A percentile compares a stretch with the other conserved stretches of the same genome.
Conservation (phyloP, 2,329 filamentous ascomycete genomes). For the Xylariaceae sp. region DNA sequence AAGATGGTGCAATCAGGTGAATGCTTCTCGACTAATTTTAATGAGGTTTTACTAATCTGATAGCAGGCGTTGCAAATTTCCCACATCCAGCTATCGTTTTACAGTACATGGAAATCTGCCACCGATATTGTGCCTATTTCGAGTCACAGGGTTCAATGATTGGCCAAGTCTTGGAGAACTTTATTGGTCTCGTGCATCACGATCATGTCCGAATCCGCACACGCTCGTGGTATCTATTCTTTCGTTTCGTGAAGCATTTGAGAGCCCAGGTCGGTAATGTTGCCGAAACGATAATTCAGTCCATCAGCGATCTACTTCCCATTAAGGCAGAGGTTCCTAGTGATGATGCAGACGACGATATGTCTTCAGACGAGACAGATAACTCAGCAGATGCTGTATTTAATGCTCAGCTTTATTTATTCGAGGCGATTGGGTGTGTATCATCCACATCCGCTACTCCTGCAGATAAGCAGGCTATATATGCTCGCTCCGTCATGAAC, state of each 20-base stretch:
- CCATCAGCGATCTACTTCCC: conserved; percentile 83
- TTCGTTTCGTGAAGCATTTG: conserved; percentile 88
- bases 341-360: conserved; percentile 83
- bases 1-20: conserved; percentile 92
- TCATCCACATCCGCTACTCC: conserved; percentile 81
- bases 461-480: conserved; percentile 83
- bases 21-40: conserved; percentile 40
- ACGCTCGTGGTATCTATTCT: conserved; percentile 96
- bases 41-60: conserved; percentile 33
- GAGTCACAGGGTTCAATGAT: conserved; percentile 83
- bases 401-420: conserved; percentile 88
- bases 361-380: conserved; percentile 92
- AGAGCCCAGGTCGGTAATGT: conserved; percentile 85
- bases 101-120: conserved; percentile 98
- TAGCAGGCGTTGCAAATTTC: conserved; percentile 78
- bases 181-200: conserved; percentile 89
- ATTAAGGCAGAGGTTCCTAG: conserved; percentile 90
- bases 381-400: conserved; percentile 91
- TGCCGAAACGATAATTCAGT: conserved; percentile 89
- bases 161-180: conserved; percentile 86
- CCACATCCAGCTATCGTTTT: conserved; percentile 90
- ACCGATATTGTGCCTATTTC: conserved; percentile 92
- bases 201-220: conserved; percentile 85
- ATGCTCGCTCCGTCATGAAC: conserved; percentile 85
- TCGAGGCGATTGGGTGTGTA: conserved; percentile 92